Conservation (phyloP, 2,329 filamentous ascomycete species). For the Ophiocordyceps sinensis region DNA sequence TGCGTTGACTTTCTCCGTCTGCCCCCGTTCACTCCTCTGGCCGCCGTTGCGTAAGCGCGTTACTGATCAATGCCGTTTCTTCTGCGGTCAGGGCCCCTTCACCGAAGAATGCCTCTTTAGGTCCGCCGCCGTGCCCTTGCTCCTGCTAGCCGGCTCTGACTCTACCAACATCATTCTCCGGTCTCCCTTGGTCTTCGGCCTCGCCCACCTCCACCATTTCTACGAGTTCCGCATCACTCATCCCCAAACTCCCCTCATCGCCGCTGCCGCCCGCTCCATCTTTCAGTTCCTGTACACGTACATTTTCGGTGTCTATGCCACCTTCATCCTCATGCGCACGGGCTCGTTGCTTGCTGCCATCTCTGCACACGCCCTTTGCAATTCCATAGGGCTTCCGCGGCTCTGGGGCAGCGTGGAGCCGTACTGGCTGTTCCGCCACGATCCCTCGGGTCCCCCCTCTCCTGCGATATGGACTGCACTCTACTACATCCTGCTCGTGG, state of each 20-base stretch:
- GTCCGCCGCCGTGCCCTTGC: constrained; percentile 68
- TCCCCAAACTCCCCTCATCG: constrained; percentile 48
- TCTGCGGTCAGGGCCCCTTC: constrained; percentile 51
- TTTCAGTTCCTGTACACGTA: constrained; percentile 86
- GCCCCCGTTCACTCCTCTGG: not conserved
- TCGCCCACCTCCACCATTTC: constrained; percentile 89
- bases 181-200: constrained; percentile 78
- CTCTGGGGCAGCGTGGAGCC: constrained; percentile 66
- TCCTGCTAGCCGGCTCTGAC: constrained; percentile 54
- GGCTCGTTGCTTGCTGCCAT: constrained; percentile 67
- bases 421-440: constrained; percentile 16
- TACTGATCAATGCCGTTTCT: not conserved
- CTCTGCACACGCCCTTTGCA: constrained; percentile 76
- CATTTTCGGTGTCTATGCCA: constrained; percentile 84
- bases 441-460: constrained; percentile 3
- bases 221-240: constrained; percentile 84
- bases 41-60: not conserved
- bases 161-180: constrained; percentile 54
- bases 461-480: constrained; percentile 48
- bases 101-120: constrained; percentile 94
- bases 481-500: constrained; percentile 67
- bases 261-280: constrained; percentile 55
- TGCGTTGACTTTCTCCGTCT: constrained; percentile 28
- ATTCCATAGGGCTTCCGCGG: constrained; percentile 77
- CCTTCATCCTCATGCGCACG: constrained; percentile 76